These are phyloP conservation scores for Penicillium turbatum DNA, from an alignment of 495 filamentous ascomycete genomes.

Conservation along the genomic window DNA sequence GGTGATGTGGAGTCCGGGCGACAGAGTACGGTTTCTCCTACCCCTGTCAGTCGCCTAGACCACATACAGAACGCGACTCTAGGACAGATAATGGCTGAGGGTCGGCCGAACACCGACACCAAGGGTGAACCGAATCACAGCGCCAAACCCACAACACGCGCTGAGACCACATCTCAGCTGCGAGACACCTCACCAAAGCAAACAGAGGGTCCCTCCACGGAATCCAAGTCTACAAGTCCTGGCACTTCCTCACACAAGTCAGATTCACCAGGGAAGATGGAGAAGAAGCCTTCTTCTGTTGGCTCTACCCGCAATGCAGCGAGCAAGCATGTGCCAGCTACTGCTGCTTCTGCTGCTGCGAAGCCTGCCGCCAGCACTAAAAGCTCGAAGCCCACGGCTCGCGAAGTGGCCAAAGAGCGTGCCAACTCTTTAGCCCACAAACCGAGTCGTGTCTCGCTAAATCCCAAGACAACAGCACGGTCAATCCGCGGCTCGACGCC, in stretches of 20 bases:
- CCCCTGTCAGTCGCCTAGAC: conserved; percentile 21
- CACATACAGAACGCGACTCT: conserved; percentile 15
- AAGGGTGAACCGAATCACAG: conserved; percentile 4
- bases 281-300: conserved; percentile 41
- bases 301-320: conserved; percentile 37
- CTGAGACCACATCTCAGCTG: conserved; percentile 5
- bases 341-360: conserved; percentile 20
- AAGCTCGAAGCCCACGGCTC: conserved; percentile 16
- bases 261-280: conserved; percentile 19
- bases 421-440: conserved; percentile 28
- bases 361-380: conserved; percentile 18
- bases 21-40: conserved; percentile 28
- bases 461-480: conserved; percentile 29
- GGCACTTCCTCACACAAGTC: conserved; percentile 20
- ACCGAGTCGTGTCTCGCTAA: conserved; percentile 33
- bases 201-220: conserved; percentile 14
- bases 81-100: conserved; percentile 10
- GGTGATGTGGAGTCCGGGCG: conserved; percentile 29
- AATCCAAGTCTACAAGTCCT: conserved; percentile 9
- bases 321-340: conserved; percentile 19
- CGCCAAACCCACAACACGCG: conserved; percentile 1
- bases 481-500: conserved; percentile 32
- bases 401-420: conserved; percentile 30
- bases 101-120: background rate
- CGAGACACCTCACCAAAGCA: conserved; percentile 18